Evolutionary conservation across 179 eudicot genomes (phyloP), one percentile per base, ranked within the genome.

Genomic region (Nepenthes alata): DNA sequence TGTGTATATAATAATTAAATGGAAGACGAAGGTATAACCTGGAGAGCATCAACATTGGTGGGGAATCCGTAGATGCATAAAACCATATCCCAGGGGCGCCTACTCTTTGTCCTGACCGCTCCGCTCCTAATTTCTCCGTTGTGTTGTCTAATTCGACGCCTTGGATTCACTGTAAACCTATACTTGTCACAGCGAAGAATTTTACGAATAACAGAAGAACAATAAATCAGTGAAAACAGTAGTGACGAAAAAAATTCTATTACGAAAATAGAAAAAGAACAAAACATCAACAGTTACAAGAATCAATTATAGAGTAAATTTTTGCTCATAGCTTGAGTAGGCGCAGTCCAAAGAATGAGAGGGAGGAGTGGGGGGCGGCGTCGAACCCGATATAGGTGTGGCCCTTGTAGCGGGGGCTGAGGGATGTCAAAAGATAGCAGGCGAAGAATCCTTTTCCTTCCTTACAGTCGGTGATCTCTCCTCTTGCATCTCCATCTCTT

Each of bases 41-140:
- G 95, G 60, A 90, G 94, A 71, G 95, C 95, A 61, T 90, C 75
- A 44, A 80, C 82, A 55, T 88, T 70, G 35, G 93, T 72, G 8
- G 93, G 97, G 70, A 90, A 90, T 57, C 97, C 97, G 67, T 88
- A 85, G 63, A 90, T 83, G 77, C 95, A 88, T 51, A 90, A 58
- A 55, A 79, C 81, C 94, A 90, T 90, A 67, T 85, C 97, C 97
- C 97, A 90, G 11, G 97, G 97, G 5, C 97, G 88, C 69, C 78
- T 83, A 14, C 54, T 75, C 83, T 83, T 85, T 0, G 97, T 90
- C 59, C 82, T 74, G 37, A 55, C 72, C 2, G 97, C 97, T 12
- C 97, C 97, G 11, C 83, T 68, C 55, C 78, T 71, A 0, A 85
- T 71, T 64, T 88, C 97, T 47, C 95, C 97, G 67, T 90, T 90